Conservation (phyloP, 2,329 filamentous ascomycete species). For the Colletotrichum abscissum region DNA sequence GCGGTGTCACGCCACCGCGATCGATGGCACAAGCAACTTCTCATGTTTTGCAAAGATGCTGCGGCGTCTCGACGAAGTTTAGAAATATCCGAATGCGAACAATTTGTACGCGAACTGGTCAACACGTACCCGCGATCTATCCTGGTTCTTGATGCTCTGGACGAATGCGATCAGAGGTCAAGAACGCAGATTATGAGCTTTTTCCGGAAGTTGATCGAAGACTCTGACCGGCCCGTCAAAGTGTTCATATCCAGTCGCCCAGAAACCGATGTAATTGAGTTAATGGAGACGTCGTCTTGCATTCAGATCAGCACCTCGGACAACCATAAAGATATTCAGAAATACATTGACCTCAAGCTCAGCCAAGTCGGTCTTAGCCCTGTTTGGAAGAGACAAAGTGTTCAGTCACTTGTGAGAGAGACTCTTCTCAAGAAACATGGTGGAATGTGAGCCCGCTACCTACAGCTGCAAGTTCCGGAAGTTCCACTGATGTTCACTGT, state of each 20-base stretch:
- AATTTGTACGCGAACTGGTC: not conserved
- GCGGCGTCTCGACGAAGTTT: not conserved
- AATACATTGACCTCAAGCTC: not conserved
- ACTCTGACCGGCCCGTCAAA: not conserved
- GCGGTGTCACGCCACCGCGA: accelerated
- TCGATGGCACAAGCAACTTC: not conserved
- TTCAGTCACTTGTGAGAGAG: no score
- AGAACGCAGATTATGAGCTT: not conserved
- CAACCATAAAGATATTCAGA: not conserved
- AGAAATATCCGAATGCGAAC: accelerated
- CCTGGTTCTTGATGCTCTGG: no score
- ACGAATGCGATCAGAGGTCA: not conserved
- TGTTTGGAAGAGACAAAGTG: no score
- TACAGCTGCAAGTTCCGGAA: no score
- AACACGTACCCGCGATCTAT: not conserved
- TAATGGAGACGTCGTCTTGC: accelerated
- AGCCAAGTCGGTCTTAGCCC: not conserved
- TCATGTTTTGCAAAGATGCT: not conserved
- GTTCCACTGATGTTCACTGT: no score
- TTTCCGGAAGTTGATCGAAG: accelerated
- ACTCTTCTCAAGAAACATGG: not conserved
- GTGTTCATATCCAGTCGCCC: not conserved
- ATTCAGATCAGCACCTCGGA: not conserved
- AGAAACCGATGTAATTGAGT: accelerated
- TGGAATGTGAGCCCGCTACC: no score